Percentiles rank a stretch among this genome's conserved stretches.
Conservation (phyloP, 495 filamentous ascomycete species). For the Staphylotrichum longicolle region DNA sequence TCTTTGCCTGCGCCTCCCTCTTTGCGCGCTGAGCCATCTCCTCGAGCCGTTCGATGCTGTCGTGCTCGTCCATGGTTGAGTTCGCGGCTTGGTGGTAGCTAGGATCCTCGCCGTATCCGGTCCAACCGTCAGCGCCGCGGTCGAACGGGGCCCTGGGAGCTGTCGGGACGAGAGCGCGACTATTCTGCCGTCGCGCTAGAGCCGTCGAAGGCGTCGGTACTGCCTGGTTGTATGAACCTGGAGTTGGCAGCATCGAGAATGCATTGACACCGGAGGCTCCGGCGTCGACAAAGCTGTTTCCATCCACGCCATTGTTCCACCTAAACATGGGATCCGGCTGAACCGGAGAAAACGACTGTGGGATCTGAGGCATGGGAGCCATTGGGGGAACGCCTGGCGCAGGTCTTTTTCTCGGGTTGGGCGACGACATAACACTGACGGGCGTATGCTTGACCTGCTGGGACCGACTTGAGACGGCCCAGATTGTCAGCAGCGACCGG, state of each 20-base stretch:
- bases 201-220: conserved; percentile 55
- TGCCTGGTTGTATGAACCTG: conserved; percentile 40
- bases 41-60: conserved; percentile 74
- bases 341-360: conserved; percentile 43
- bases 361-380: conserved; percentile 48
- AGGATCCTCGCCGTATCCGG: conserved; percentile 50
- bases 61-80: conserved; percentile 53
- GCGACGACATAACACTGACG: conserved; percentile 45
- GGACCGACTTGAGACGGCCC: conserved; percentile 8
- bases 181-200: conserved; percentile 62
- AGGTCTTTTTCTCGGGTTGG: conserved; percentile 67
- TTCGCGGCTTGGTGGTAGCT: conserved; percentile 36
- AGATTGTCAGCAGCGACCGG: conserved; percentile 9
- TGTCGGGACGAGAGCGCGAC: conserved; percentile 57
- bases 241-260: conserved; percentile 48
- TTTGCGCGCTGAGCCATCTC: conserved; percentile 72
- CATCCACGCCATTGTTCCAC: conserved; percentile 39
- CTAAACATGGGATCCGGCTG: conserved; percentile 41
- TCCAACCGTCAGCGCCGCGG: conserved; percentile 46
- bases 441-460: conserved; percentile 29
- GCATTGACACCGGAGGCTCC: conserved; percentile 34
- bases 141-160: conserved; percentile 42
- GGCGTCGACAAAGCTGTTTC: conserved; percentile 37
- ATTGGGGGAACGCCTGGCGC: conserved; percentile 67
- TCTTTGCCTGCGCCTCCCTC: conserved; percentile 76